Base-by-base conservation (phyloP, 805 yeast genomes). In the Suhomyces canberraensis region DNA sequence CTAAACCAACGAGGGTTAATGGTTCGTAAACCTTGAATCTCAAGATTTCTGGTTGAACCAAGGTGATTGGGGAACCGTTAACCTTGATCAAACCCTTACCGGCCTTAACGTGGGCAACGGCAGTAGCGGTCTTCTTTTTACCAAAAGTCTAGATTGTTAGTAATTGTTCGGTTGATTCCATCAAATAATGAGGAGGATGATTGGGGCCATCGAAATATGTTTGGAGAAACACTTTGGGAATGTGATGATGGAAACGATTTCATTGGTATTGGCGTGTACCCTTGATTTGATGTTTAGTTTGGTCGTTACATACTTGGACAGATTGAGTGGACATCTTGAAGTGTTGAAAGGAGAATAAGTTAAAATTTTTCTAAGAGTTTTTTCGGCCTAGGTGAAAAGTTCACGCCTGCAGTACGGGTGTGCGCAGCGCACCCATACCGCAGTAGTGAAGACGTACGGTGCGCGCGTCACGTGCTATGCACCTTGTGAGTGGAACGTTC, bases 11-110 rank as follows among this genome's bases (percentile, higher is more conserved):
- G 70, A 93, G 77, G 69, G 95, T 81, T 68, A 93, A 81, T 72
- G 98, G 98, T 82, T 93, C 98, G 90, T 90, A 93, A 62, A 93
- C 98, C 81, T 93, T 93, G 91, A 90, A 89, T 78, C 98, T 86
- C 68, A 93, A 82, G 75, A 90, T 86, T 80, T 91, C 98, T 72
- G 98, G 98, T 78, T 93, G 86, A 63, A 93, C 98, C 64, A 93
- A 84, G 71, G 96, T 85, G 84, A 93, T 91, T 79, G 98, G 98
- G 64, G 91, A 76, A 76, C 98, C 98, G 82, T 93, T 93, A 62
- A 93, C 95, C 82, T 93, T 93, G 80, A 93, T 84, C 73, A 93
- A 85, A 78, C 98, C 98, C 78, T 84, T 87, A 78, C 98, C 98
- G 77, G 93, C 90, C 81, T 89, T 89, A 64, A 91, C 95, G 78